Conservation (phyloP, 2,329 filamentous ascomycete genomes). For the Penicillium sp. region DNA sequence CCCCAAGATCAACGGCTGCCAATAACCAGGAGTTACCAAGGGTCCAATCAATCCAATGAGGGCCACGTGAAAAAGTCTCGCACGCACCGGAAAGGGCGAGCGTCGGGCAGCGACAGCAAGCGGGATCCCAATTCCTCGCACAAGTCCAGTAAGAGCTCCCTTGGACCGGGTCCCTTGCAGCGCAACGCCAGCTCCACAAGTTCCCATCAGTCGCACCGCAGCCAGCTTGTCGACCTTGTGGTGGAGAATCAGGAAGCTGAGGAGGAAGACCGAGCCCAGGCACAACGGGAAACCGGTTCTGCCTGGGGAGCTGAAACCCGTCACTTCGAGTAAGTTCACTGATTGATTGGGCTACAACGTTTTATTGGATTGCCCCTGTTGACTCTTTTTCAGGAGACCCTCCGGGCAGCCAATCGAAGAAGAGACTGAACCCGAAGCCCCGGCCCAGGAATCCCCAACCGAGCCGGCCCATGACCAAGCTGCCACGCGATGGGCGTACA, state of each 20-base stretch:
- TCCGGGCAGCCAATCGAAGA: slow-evolving; percentile 33
- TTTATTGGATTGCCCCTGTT: slow-evolving; percentile 19
- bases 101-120: slow-evolving; percentile 22
- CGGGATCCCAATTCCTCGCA: slow-evolving; percentile 29
- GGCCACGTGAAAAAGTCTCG: slow-evolving; percentile 40
- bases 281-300: slow-evolving; percentile 61
- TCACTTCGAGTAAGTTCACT: slow-evolving; percentile 27
- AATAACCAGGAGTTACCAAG: slow-evolving; percentile 55
- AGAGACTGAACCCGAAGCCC: slow-evolving; percentile 11
- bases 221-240: slow-evolving; percentile 66
- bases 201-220: slow-evolving; percentile 57
- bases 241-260: slow-evolving; percentile 65
- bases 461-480: slow-evolving; percentile 15
- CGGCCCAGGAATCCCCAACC: slow-evolving; percentile 5
- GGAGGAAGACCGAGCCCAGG: slow-evolving; percentile 60
- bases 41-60: slow-evolving; percentile 26
- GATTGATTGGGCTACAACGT: slow-evolving; percentile 2
- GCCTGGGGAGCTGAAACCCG: slow-evolving; percentile 50
- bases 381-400: slow-evolving; percentile 30
- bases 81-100: slow-evolving; percentile 36
- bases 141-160: slow-evolving; percentile 35
- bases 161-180: slow-evolving; percentile 25
- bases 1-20: slow-evolving; percentile 66
- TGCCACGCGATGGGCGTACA: slow-evolving; percentile 25
- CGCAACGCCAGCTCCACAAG: slow-evolving; percentile 38